phyloP scores from a whole-genome alignment of 2,329 filamentous ascomycete genomes.

The Bertia moriformis region DNA sequence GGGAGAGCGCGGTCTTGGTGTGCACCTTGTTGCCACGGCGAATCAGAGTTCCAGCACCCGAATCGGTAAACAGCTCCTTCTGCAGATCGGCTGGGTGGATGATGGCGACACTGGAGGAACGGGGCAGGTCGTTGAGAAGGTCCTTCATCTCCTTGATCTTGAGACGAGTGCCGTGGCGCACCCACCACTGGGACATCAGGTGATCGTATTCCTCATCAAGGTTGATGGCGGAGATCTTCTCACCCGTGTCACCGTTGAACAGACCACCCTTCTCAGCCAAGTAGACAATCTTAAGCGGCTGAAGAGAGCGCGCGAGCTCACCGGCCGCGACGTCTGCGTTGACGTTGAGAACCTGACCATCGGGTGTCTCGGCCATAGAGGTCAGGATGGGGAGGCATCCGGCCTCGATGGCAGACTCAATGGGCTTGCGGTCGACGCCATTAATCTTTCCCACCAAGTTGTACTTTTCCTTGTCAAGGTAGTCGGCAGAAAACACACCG shows the following conservation, averaged over 20 bases:
- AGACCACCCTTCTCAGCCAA: constrained; percentile 95
- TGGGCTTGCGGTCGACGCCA: constrained; percentile 75
- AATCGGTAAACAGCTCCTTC: constrained; percentile 93
- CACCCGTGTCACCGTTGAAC: constrained; percentile 81
- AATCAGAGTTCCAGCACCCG: constrained; percentile 84
- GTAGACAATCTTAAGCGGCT: constrained; percentile 95
- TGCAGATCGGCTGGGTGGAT: constrained; percentile 92
- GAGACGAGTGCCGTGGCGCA: constrained; percentile 80
- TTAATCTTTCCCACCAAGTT: constrained; percentile 92
- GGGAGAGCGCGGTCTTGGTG: constrained; percentile 53
- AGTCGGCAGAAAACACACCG: constrained; percentile 83
- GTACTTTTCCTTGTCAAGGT: constrained; percentile 92
- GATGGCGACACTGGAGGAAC: constrained; percentile 88
- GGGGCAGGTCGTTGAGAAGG: constrained; percentile 72
- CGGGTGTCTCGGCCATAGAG: constrained; percentile 85
- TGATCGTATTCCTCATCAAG: constrained; percentile 90
- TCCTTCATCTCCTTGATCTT: constrained; percentile 99
- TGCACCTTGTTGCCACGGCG: constrained; percentile 81
- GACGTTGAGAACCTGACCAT: constrained; percentile 89
- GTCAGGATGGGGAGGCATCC: constrained; percentile 87
- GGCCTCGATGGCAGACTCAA: constrained; percentile 80
- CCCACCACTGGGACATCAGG: constrained; percentile 88
- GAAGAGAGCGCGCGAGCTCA: constrained; percentile 73
- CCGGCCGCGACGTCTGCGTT: constrained; percentile 95
- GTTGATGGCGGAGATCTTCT: constrained; percentile 95